These are phyloP conservation scores for Cetradonia linearis DNA, from an alignment of 495 filamentous ascomycete species.

Conservation along the genomic window DNA sequence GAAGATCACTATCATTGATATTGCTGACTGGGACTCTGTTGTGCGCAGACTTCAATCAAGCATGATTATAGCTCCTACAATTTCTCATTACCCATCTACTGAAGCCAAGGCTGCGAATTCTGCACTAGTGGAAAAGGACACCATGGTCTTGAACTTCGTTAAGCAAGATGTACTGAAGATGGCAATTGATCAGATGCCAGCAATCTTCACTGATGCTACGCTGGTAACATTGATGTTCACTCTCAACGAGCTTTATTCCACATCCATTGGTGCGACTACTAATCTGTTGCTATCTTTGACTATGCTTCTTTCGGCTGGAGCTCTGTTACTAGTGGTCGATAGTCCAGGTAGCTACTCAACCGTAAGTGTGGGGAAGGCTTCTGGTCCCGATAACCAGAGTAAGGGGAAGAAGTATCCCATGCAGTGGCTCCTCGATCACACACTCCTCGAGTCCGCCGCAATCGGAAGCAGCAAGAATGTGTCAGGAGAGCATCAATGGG, in stretches of 20 bases:
- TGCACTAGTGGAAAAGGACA: slow-evolving; percentile 31
- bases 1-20: slow-evolving; percentile 62
- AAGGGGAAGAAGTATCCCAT: slow-evolving; percentile 74
- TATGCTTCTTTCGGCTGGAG: slow-evolving; percentile 41
- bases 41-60: slow-evolving; percentile 42
- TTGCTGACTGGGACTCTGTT: slow-evolving; percentile 63
- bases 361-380: slow-evolving; percentile 42
- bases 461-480: slow-evolving; percentile 13
- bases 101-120: slow-evolving; percentile 34
- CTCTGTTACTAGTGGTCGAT: slow-evolving; percentile 77
- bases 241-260: slow-evolving; percentile 86
- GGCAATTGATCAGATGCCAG: slow-evolving; percentile 31
- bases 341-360: slow-evolving; percentile 88
- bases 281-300: slow-evolving; percentile 59
- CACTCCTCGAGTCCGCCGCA: slow-evolving; percentile 46
- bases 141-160: slow-evolving; percentile 42
- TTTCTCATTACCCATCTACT: slow-evolving; percentile 48
- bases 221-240: slow-evolving; percentile 87
- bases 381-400: slow-evolving; percentile 1
- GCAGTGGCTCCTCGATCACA: slow-evolving; percentile 83
- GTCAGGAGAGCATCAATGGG: slow-evolving; percentile 45
- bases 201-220: slow-evolving; percentile 32
- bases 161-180: slow-evolving; percentile 54
- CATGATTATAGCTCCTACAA: slow-evolving; percentile 29
- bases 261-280: slow-evolving; percentile 64